These are phyloP conservation scores for Fusarium globosum DNA, from an alignment of 2,329 filamentous ascomycete genomes.

Conservation along the genomic window DNA sequence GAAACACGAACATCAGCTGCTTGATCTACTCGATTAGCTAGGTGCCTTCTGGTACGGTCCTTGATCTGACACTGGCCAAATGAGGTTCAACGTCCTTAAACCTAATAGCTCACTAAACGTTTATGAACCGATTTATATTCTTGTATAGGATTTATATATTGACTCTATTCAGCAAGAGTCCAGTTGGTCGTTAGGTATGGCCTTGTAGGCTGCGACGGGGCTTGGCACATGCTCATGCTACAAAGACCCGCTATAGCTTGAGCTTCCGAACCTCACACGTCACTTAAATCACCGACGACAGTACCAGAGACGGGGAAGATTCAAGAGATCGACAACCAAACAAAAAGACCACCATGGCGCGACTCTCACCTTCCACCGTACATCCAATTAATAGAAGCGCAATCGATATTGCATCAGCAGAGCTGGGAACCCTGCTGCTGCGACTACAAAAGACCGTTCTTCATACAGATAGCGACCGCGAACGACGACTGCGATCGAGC, in stretches of 20 bases:
- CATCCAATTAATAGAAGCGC: conserved; percentile 32
- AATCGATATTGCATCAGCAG: conserved; percentile 50
- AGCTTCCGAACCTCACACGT: conserved; percentile 45
- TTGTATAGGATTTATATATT: not conserved
- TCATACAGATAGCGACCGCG: conserved; percentile 68
- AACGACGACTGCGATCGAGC: conserved; percentile 67
- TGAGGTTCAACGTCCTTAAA: not conserved
- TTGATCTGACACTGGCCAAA: not conserved
- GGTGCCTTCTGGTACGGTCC: not conserved
- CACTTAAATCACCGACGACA: conserved; percentile 40
- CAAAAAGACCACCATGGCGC: conserved; percentile 45
- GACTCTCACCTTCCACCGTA: conserved; percentile 36
- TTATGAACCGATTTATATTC: not conserved
- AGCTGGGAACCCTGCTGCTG: conserved; percentile 72
- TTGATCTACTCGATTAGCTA: not conserved
- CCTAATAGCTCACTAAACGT: too few species aligned
- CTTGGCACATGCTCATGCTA: conserved; percentile 44
- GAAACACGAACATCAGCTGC: too few species aligned
- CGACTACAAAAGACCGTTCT: conserved; percentile 75
- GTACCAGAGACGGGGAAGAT: not conserved
- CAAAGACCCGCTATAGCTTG: conserved; percentile 32
- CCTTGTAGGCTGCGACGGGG: conserved; percentile 36
- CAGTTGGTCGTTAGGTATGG: not conserved
- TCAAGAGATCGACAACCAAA: conserved; percentile 11
- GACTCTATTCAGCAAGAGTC: not conserved